These are phyloP conservation scores for Neurospora tetrasperma DNA, from an alignment of 495 filamentous ascomycete species.

Conservation along the genomic window DNA sequence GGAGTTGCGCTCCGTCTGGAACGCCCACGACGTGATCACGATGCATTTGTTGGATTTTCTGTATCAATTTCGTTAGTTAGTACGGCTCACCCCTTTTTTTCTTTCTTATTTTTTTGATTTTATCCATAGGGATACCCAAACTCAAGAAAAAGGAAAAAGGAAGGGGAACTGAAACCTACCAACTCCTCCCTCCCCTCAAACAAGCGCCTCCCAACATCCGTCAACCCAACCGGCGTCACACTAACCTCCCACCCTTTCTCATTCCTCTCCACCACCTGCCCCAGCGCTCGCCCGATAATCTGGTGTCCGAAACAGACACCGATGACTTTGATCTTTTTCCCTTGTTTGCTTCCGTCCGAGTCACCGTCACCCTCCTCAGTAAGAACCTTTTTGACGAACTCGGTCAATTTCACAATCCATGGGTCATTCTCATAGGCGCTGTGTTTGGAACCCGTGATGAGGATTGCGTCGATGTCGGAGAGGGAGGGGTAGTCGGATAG, in stretches of 20 bases:
- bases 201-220: conserved; percentile 56
- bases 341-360: conserved; percentile 12
- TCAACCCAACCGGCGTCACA: conserved; percentile 61
- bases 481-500: conserved; percentile 51
- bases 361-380: not conserved
- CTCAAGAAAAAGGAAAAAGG: no score
- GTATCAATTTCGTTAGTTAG: not conserved
- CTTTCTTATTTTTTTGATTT: not conserved
- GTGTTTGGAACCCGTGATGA: conserved; percentile 65
- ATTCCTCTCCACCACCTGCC: conserved; percentile 53
- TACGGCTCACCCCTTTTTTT: not conserved
- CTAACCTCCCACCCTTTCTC: conserved; percentile 71
- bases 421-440: conserved; percentile 49
- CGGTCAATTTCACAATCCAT: conserved; percentile 70
- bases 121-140: not conserved
- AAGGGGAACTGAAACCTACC: conserved; percentile 33
- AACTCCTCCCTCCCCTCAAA: conserved; percentile 55
- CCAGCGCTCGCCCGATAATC: conserved; percentile 71
- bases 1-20: conserved; percentile 48
- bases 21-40: conserved; percentile 61
- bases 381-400: conserved; percentile 49
- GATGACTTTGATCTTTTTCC: conserved; percentile 49
- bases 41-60: conserved; percentile 79
- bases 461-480: conserved; percentile 66
- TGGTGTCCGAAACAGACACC: conserved; percentile 91